A percentile compares a stretch with the other conserved stretches of the same genome.
Conservation (phyloP, 192 early-diverging fungal species). For the Backusella psychrophila region DNA sequence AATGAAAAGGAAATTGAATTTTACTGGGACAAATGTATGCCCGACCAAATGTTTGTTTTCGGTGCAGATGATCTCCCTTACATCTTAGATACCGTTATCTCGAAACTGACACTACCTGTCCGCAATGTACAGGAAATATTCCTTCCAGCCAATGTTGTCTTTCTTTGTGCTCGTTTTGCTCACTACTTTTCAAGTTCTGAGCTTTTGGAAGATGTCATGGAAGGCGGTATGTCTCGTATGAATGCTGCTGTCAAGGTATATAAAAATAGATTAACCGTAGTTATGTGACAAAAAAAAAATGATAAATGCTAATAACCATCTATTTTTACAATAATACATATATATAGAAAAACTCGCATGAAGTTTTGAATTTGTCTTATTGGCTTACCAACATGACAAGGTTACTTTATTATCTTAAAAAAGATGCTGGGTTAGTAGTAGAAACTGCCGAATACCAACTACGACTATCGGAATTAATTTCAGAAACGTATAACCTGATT, state of each 20-base stretch:
- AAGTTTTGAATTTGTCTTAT: slow-evolving; percentile 51
- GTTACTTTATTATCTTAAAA: slow-evolving; percentile 84
- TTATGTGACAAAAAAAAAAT: background rate
- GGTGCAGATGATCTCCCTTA: slow-evolving; percentile 63
- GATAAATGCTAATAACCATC: background rate
- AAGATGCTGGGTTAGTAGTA: slow-evolving; percentile 70
- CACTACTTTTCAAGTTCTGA: slow-evolving; percentile 75
- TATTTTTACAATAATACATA: background rate
- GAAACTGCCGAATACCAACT: slow-evolving; percentile 71
- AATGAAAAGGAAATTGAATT: slow-evolving; percentile 40
- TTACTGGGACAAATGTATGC: slow-evolving; percentile 78
- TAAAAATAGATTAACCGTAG: no score
- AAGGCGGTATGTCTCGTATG: slow-evolving; percentile 54
- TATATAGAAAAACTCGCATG: slow-evolving; percentile 16
- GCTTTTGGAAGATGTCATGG: slow-evolving; percentile 67
- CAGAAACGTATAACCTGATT: slow-evolving; percentile 64
- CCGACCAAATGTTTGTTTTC: slow-evolving; percentile 95
- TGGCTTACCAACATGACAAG: slow-evolving; percentile 86
- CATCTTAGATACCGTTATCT: slow-evolving; percentile 72
- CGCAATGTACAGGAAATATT: slow-evolving; percentile 58
- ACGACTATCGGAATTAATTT: slow-evolving; percentile 74
- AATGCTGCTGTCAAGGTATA: slow-evolving; percentile 48
- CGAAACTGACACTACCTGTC: slow-evolving; percentile 55
- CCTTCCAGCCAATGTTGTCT: slow-evolving; percentile 85
- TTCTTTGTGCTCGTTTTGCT: slow-evolving; percentile 85